phyloP scores from a whole-genome alignment of 352 stramenopile genomes.

The Phytophthora aleatoria region DNA sequence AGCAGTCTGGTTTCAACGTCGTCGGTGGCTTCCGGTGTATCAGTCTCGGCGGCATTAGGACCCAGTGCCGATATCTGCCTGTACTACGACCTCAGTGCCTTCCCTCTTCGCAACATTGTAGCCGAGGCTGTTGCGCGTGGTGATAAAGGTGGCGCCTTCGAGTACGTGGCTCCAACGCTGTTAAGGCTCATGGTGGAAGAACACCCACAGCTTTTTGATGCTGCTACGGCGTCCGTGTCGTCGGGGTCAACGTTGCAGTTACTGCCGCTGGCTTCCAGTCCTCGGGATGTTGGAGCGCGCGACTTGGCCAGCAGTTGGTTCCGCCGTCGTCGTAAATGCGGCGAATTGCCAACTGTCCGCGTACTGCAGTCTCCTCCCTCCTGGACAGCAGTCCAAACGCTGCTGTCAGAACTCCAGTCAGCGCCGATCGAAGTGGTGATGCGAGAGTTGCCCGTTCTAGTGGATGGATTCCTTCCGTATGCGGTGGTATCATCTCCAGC shows the following conservation, averaged over 20 bases:
- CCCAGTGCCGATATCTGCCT: conserved; percentile 54
- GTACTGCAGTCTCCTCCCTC: conserved; percentile 26
- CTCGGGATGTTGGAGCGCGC: conserved; percentile 20
- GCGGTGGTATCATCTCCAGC: conserved; percentile 24
- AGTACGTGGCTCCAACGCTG: conserved; percentile 58
- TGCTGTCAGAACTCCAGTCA: conserved; percentile 36
- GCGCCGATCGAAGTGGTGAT: conserved; percentile 42
- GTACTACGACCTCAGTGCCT: conserved; percentile 48
- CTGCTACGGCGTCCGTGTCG: conserved; percentile 17
- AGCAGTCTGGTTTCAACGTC: conserved; percentile 42
- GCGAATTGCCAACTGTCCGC: conserved; percentile 15
- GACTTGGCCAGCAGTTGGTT: conserved; percentile 42
- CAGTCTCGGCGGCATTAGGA: conserved; percentile 32
- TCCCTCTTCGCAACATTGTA: conserved; percentile 58
- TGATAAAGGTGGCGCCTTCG: conserved; percentile 47
- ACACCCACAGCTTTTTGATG: conserved; percentile 48
- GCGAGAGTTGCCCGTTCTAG: conserved; percentile 32
- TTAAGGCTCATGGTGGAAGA: conserved; percentile 62
- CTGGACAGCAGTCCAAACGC: conserved; percentile 33
- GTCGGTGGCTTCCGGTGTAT: conserved; percentile 29
- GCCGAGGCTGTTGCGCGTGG: conserved; percentile 35
- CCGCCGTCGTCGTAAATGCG: conserved; percentile 25
- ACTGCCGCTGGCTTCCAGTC: conserved; percentile 30
- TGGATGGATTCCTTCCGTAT: conserved; percentile 44
- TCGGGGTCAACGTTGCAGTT: conserved; percentile 29